Evolutionary conservation across 2,329 filamentous ascomycete species (phyloP).

Genomic region (Venturia aucupariae): DNA sequence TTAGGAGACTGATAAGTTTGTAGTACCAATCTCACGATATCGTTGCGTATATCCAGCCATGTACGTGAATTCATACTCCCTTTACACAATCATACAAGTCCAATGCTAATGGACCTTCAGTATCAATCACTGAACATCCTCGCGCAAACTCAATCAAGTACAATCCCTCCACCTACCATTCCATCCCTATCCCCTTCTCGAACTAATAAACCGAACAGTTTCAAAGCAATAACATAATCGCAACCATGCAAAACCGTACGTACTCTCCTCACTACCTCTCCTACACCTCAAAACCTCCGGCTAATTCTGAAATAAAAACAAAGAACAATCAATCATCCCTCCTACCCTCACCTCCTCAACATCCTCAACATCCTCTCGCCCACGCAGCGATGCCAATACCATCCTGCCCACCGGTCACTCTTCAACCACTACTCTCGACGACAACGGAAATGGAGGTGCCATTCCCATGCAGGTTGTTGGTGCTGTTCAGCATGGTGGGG

Average conservation of each 20-base stretch:
- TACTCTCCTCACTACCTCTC: background rate
- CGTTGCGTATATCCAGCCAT: too few species aligned
- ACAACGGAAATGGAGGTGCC: background rate
- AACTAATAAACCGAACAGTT: background rate
- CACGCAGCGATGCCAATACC: background rate
- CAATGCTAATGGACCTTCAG: background rate
- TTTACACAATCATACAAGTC: background rate
- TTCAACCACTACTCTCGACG: background rate
- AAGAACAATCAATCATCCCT: background rate
- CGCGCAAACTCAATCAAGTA: background rate
- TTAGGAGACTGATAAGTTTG: background rate
- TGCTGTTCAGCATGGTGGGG: background rate
- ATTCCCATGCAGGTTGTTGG: background rate
- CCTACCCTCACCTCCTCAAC: background rate
- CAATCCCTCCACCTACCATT: background rate
- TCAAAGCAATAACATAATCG: background rate
- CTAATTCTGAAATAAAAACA: background rate
- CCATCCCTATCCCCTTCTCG: background rate
- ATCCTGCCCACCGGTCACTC: background rate
- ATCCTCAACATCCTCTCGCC: background rate
- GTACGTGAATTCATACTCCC: too few species aligned
- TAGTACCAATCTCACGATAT: too few species aligned
- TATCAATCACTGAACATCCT: background rate
- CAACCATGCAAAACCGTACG: background rate
- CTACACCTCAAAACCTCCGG: background rate